Percentiles rank a stretch among this genome's conserved stretches.
These are phyloP conservation scores for Mucor circinelloides DNA, from an alignment of 371 early-diverging fungal species.

Conservation along the genomic window DNA sequence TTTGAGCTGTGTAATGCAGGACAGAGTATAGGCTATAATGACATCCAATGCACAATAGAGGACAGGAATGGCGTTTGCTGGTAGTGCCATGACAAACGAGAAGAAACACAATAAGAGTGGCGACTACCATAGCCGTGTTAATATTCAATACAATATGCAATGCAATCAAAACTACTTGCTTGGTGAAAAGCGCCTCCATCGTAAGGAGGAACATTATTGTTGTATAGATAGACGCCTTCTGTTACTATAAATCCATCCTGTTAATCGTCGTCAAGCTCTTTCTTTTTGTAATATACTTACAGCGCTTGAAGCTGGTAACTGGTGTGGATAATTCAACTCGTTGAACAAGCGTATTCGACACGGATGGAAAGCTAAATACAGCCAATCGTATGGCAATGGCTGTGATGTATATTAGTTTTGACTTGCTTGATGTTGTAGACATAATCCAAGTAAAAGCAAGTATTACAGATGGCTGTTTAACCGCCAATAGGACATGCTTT, in stretches of 20 bases:
- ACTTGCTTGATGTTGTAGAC: slow-evolving; percentile 1
- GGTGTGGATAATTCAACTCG: slow-evolving; percentile 85
- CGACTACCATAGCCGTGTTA: slow-evolving; percentile 46
- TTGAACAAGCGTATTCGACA: slow-evolving; percentile 45
- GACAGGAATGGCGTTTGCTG: slow-evolving; percentile 49
- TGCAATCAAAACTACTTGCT: slow-evolving; percentile 36
- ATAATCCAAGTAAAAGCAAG: slow-evolving; percentile 3
- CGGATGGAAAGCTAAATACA: slow-evolving; percentile 50
- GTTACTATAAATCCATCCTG: slow-evolving; percentile 55
- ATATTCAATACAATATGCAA: background rate
- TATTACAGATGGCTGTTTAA: background rate
- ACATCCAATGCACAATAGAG: slow-evolving; percentile 69
- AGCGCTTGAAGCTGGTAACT: slow-evolving; percentile 80
- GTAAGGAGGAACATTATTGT: slow-evolving; percentile 81
- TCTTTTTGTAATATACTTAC: slow-evolving; percentile 40
- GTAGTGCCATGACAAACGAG: slow-evolving; percentile 56
- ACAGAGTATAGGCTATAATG: slow-evolving; percentile 60
- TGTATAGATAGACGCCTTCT: slow-evolving; percentile 86
- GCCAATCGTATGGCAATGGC: slow-evolving; percentile 48
- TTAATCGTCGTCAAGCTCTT: too few species aligned
- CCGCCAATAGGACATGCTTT: background rate
- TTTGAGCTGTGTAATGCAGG: slow-evolving; percentile 51
- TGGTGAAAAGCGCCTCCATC: slow-evolving; percentile 90
- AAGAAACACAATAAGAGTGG: slow-evolving; percentile 79
- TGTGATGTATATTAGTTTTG: slow-evolving; percentile 19